These are phyloP conservation scores for Babesia ovis DNA, from an alignment of 169 alveolate genomes.

Conservation along the genomic window DNA sequence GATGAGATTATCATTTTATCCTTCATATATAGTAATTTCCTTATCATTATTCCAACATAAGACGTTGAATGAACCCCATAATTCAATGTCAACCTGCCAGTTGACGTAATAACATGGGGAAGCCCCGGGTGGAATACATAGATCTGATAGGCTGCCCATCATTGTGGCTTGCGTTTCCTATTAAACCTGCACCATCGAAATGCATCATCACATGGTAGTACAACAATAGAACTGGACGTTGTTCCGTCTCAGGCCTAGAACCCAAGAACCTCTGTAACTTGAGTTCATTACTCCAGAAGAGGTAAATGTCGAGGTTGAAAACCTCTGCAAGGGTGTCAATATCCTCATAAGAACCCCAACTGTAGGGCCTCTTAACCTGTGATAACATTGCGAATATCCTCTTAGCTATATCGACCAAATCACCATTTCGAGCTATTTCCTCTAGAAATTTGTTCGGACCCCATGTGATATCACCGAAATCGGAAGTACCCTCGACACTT, in stretches of 20 bases:
- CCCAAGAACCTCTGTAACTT: slow-evolving; percentile 28
- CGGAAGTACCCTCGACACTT: slow-evolving; percentile 8
- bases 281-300: slow-evolving; percentile 15
- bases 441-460: slow-evolving; percentile 16
- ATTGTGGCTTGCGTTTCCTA: neutral
- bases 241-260: neutral
- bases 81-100: no score
- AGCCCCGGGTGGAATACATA: slow-evolving; percentile 4
- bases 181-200: slow-evolving; percentile 60
- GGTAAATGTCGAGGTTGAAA: slow-evolving; percentile 27
- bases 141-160: neutral
- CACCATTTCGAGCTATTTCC: slow-evolving; percentile 4
- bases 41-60: no score
- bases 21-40: no score
- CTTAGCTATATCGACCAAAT: slow-evolving; percentile 37
- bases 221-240: slow-evolving; percentile 20
- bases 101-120: slow-evolving; percentile 5
- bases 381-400: slow-evolving; percentile 14
- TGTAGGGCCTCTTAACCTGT: slow-evolving; percentile 5
- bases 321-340: slow-evolving; percentile 39
- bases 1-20: no score
- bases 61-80: no score
- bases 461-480: slow-evolving; percentile 44
- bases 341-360: slow-evolving; percentile 62
- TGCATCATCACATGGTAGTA: slow-evolving; percentile 52